Percentiles rank a stretch among this genome's conserved stretches.
These are phyloP conservation scores for Didymella arachidicola DNA, from an alignment of 2,329 filamentous ascomycete species.

Conservation along the genomic window DNA sequence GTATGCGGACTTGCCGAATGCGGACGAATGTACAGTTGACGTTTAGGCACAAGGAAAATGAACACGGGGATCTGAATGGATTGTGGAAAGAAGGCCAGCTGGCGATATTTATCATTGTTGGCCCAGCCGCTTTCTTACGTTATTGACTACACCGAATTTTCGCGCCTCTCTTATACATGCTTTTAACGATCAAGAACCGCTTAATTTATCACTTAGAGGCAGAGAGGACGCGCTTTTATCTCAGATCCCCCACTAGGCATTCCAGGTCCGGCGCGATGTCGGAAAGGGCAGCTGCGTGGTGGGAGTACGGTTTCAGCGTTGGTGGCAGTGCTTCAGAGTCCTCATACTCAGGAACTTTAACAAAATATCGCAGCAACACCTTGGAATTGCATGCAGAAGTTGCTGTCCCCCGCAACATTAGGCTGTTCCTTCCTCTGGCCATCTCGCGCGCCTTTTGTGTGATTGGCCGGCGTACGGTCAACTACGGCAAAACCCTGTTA, in stretches of 20 bases:
- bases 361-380: slow-evolving; percentile 9
- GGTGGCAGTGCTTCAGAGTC: neutral
- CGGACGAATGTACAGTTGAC: slow-evolving; percentile 12
- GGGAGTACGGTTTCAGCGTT: slow-evolving; percentile 1
- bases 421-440: slow-evolving; percentile 20
- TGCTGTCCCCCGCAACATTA: slow-evolving; percentile 17
- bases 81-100: slow-evolving; percentile 15
- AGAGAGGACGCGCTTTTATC: slow-evolving; percentile 35
- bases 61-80: slow-evolving; percentile 9
- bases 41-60: slow-evolving; percentile 7
- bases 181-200: slow-evolving; percentile 39
- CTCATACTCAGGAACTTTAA: neutral
- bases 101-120: slow-evolving; percentile 34
- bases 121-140: slow-evolving; percentile 45
- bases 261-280: slow-evolving; percentile 34
- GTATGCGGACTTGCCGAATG: slow-evolving; percentile 12
- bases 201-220: slow-evolving; percentile 42
- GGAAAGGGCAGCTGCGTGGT: slow-evolving; percentile 30
- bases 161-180: slow-evolving; percentile 37
- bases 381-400: slow-evolving; percentile 20
- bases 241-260: slow-evolving; percentile 42
- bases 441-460: slow-evolving; percentile 5
- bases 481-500: slow-evolving; percentile 8
- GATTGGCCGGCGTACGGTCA: slow-evolving; percentile 19
- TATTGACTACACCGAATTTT: slow-evolving; percentile 41